Percentiles rank a stretch among this genome's conserved stretches.
phyloP scores from a whole-genome alignment of 2,329 filamentous ascomycete species.

The Microcyclosporella mali region DNA sequence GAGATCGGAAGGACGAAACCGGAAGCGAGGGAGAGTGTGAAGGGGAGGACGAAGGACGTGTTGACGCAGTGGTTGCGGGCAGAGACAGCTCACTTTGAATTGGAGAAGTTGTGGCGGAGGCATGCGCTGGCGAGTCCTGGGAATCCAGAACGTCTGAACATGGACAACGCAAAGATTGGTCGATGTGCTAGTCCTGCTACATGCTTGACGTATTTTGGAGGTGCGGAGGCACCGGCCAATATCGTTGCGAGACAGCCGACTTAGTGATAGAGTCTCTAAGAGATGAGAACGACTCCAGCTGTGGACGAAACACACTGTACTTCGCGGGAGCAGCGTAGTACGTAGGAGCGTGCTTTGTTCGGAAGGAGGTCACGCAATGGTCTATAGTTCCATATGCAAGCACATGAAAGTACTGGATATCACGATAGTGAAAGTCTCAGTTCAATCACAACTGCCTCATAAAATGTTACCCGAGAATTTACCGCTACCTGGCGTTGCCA shows the following conservation, averaged over 20 bases:
- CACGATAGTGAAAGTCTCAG: background rate
- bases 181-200: background rate
- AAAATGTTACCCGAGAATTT: background rate
- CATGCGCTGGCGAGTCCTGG: conserved; percentile 6
- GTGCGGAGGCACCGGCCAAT: background rate
- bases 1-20: conserved; percentile 1
- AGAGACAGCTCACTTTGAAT: background rate
- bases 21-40: conserved; percentile 6
- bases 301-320: no score
- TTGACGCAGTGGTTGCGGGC: conserved; percentile 8
- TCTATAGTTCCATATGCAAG: no score
- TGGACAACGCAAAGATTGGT: no score
- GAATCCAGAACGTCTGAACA: no score
- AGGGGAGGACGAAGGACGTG: conserved; percentile 8
- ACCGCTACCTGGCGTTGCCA: background rate
- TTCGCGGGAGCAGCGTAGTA: no score
- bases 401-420: no score
- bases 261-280: no score
- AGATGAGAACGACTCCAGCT: no score
- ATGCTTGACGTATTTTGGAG: background rate
- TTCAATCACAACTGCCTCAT: background rate
- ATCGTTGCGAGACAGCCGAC: background rate
- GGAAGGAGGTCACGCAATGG: no score
- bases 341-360: no score
- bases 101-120: conserved; percentile 6